These are phyloP conservation scores for Nepenthes mirabilis DNA, from an alignment of 148 eudicot genomes.

Conservation along the genomic window DNA sequence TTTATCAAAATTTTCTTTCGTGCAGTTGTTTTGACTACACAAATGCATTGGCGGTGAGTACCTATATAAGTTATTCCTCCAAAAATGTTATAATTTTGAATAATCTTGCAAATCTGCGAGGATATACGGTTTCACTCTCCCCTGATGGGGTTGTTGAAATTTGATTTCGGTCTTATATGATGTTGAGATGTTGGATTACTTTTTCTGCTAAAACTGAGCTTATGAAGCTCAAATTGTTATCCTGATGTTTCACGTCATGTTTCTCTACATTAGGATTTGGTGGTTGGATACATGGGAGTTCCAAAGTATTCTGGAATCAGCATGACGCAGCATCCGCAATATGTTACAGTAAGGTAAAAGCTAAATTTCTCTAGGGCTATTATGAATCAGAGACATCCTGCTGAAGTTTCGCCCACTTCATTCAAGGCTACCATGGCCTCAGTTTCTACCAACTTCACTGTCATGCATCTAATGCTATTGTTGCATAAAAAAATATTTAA, in stretches of 20 bases:
- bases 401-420: neutral
- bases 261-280: conserved; percentile 57
- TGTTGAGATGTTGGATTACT: conserved; percentile 1
- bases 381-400: neutral
- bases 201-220: neutral
- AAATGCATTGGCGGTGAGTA: conserved; percentile 86
- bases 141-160: too few relatives aligned
- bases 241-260: neutral
- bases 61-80: neutral
- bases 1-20: conserved; percentile 3
- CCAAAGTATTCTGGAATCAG: conserved; percentile 86
- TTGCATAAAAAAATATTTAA: too few relatives aligned
- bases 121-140: too few relatives aligned
- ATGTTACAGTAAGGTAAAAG: conserved; percentile 81
- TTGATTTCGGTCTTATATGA: neutral
- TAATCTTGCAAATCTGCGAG: too few relatives aligned
- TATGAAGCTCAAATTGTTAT: neutral
- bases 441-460: too few relatives aligned
- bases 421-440: too few relatives aligned
- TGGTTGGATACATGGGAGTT: conserved; percentile 98
- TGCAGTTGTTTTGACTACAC: conserved; percentile 99
- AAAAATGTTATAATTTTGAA: neutral
- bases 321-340: conserved; percentile 98
- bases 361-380: neutral
- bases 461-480: too few relatives aligned